These are phyloP conservation scores for Calamus simplicifolius DNA, from an alignment of 176 grass and related monocot genomes.

Conservation along the genomic window DNA sequence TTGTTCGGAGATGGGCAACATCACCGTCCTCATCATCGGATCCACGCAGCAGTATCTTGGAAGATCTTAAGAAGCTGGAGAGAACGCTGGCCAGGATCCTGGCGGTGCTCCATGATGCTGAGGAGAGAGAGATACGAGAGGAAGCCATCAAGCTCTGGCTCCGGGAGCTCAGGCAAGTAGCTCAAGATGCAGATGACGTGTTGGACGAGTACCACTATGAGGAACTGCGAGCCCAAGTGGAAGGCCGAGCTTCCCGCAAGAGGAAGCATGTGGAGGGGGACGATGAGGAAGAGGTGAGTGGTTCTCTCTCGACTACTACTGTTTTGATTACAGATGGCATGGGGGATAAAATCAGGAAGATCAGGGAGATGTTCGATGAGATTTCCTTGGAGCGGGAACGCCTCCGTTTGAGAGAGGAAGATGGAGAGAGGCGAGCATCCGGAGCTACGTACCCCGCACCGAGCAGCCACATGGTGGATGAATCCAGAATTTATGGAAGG, in stretches of 20 bases:
- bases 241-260: slow-evolving; percentile 7
- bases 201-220: slow-evolving; percentile 24
- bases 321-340: background rate
- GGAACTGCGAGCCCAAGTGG: background rate
- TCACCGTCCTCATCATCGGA: no score
- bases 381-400: slow-evolving; percentile 16
- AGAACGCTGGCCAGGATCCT: no score
- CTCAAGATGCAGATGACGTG: slow-evolving; percentile 28
- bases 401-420: slow-evolving; percentile 11
- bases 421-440: slow-evolving; percentile 3
- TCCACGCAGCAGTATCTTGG: no score
- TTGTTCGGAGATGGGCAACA: no score
- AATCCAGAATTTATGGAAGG: slow-evolving; percentile 32
- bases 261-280: background rate
- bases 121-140: no score
- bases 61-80: no score
- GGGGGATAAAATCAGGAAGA: slow-evolving; percentile 22
- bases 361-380: slow-evolving; percentile 21
- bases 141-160: no score
- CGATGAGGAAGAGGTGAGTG: background rate
- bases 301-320: background rate
- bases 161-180: no score
- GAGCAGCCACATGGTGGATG: slow-evolving; percentile 26
- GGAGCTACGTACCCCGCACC: background rate
- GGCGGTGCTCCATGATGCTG: no score